Evolutionary conservation across 163 green algal species (phyloP).

Genomic region (Scenedesmus sp.): DNA sequence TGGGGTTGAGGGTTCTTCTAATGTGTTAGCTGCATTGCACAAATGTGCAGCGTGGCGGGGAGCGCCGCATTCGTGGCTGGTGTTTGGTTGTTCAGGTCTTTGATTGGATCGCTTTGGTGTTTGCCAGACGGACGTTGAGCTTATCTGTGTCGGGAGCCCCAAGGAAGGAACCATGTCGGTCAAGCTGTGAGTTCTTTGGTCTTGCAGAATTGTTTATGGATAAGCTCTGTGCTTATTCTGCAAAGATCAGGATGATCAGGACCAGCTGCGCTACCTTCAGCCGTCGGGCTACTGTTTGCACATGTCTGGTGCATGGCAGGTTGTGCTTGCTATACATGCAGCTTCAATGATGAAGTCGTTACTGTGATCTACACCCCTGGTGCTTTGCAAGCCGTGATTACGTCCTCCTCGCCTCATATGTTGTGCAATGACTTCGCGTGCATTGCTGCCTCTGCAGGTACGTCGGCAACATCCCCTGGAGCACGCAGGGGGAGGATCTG

Average conservation of each 20-base stretch:
- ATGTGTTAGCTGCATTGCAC: background rate
- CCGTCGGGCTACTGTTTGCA: background rate
- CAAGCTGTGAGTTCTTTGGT: constrained; percentile 33
- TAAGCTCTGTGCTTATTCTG: background rate
- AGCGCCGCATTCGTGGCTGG: background rate
- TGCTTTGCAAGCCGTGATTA: background rate
- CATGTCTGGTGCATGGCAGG: background rate
- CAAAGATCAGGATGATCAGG: background rate
- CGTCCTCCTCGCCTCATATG: background rate
- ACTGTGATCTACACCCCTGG: background rate
- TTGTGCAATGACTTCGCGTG: background rate
- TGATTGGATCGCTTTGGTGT: constrained; percentile 1
- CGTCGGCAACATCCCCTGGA: constrained; percentile 52
- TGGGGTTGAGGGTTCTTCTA: constrained; percentile 3
- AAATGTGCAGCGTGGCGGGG: background rate
- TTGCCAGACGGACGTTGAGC: background rate
- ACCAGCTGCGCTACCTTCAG: background rate
- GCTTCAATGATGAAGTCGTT: background rate
- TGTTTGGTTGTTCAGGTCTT: background rate
- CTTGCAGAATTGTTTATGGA: background rate
- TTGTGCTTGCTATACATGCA: background rate
- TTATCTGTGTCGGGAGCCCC: background rate
- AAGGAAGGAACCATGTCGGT: constrained; percentile 34
- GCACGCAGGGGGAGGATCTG: constrained; percentile 22
- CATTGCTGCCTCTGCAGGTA: constrained; percentile 29